phyloP scores from a whole-genome alignment of 129 eudicot genomes.

The Scalesia atractyloides region DNA sequence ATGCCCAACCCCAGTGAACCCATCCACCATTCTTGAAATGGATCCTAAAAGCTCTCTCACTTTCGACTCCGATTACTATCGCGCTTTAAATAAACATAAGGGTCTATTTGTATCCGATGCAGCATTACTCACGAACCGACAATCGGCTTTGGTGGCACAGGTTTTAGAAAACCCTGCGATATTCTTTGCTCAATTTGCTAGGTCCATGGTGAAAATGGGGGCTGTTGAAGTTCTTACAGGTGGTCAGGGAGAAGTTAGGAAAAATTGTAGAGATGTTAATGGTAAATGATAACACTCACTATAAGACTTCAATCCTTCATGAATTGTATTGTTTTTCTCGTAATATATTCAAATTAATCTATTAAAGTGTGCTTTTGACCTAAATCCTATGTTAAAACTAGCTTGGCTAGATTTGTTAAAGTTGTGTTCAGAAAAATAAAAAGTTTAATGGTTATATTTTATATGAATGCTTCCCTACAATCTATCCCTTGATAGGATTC shows the following conservation, averaged over 20 bases:
- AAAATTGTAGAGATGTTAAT: slow-evolving; percentile 52
- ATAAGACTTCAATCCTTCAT: neutral
- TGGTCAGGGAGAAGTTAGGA: slow-evolving; percentile 55
- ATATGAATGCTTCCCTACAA: too few species aligned
- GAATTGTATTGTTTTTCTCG: neutral
- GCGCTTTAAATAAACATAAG: slow-evolving; percentile 39
- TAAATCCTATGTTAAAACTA: too few species aligned
- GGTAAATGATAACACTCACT: neutral
- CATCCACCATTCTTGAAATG: slow-evolving; percentile 49
- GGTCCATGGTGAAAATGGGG: slow-evolving; percentile 60
- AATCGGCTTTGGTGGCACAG: slow-evolving; percentile 28
- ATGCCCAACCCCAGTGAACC: slow-evolving; percentile 42
- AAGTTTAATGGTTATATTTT: too few species aligned
- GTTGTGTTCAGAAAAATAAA: too few species aligned
- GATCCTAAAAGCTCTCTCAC: slow-evolving; percentile 52
- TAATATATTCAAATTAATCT: neutral
- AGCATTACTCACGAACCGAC: slow-evolving; percentile 42
- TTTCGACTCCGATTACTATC: slow-evolving; percentile 47
- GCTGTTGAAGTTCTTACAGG: slow-evolving; percentile 38
- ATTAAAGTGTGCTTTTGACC: neutral
- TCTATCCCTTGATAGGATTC: too few species aligned
- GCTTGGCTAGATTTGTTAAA: too few species aligned
- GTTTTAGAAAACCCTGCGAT: slow-evolving; percentile 22
- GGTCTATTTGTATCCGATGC: slow-evolving; percentile 60
- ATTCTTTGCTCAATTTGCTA: slow-evolving; percentile 48